Conservation (phyloP, 768 basidiomycete genomes). For the Glaciozyma martinii region DNA sequence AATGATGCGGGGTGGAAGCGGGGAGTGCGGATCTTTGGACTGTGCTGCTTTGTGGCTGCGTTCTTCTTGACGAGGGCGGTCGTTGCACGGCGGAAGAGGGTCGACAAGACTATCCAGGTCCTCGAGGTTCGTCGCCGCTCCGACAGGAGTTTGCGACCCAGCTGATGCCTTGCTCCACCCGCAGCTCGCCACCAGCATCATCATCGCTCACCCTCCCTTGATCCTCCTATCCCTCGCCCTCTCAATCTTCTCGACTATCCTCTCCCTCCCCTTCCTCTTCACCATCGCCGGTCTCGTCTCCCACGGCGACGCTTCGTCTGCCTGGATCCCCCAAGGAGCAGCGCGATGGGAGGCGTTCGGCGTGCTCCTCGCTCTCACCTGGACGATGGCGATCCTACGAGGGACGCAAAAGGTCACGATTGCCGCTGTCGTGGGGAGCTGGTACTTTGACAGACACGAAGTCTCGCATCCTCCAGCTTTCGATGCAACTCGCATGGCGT, state of each 20-base stretch:
- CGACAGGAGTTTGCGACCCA: not conserved
- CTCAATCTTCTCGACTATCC: constrained; percentile 57
- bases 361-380: constrained; percentile 53
- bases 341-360: constrained; percentile 55
- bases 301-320: constrained; percentile 47
- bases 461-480: constrained; percentile 5
- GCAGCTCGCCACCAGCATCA: constrained; percentile 56
- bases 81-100: constrained; percentile 50
- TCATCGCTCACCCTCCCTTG: constrained; percentile 64
- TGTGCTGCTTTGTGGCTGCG: constrained; percentile 63
- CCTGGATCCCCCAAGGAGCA: constrained; percentile 25
- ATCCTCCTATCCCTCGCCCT: constrained; percentile 65
- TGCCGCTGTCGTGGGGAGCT: constrained; percentile 76
- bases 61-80: constrained; percentile 55
- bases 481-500: constrained; percentile 15
- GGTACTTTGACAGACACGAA: constrained; percentile 70
- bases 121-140: constrained; percentile 38
- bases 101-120: constrained; percentile 45
- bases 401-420: constrained; percentile 67
- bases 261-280: constrained; percentile 69
- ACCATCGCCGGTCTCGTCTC: constrained; percentile 67
- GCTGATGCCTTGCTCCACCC: not conserved
- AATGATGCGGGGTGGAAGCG: constrained; percentile 15
- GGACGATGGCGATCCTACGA: constrained; percentile 68
- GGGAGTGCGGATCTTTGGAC: constrained; percentile 66